Base-by-base conservation (phyloP, 805 yeast species). In the Metschnikowia anglica region DNA sequence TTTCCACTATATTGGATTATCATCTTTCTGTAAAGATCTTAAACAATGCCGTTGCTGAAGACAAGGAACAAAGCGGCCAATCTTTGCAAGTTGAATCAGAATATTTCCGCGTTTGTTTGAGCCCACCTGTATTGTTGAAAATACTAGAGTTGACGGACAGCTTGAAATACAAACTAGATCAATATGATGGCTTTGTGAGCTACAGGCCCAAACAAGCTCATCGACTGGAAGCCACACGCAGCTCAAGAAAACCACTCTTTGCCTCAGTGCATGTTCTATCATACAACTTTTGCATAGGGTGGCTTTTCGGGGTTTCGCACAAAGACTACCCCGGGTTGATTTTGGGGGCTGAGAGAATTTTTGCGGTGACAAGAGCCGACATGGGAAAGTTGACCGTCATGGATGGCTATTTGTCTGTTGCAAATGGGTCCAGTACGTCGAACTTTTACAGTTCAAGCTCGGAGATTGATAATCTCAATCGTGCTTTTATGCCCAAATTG, bases 321-420 rank as follows among this genome's bases (percentile, higher is more conserved):
- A 72, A 71, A 17, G 66, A 63, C 23, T 71, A 67, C 40, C 88
- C 88, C 0, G 97, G 97, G 9, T 56, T 88, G n/a, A 81, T 85
- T 28, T 47, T 80, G 23, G 97, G 97, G 0, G 87, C 85, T 42
- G 88, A 86, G 49, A 67, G 81, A 13, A 76, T 88, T 16, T 85
- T 81, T 48, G 80, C 88, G 1, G 77, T 81, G 0, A 74, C 82
- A 17, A 82, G 81, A 34, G 75, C 77, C 13, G 70, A 69, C 7
- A 62, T 78, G 30, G 95, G 95, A 2, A 81, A 82, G 48, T 66
- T 88, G 29, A 77, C 88, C 0, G 66, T 88, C 43, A 70, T 77
- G 39, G 85, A 82, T 34, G 85, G 88, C 3, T 88, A 79, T 55
- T 52, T 85, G 2, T 79, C 95, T 0, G 79, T 82, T 2, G 90